A percentile compares a stretch with the other conserved stretches of the same genome.
phyloP scores from a whole-genome alignment of 495 filamentous ascomycete species.

The Aspergillus avenaceus region DNA sequence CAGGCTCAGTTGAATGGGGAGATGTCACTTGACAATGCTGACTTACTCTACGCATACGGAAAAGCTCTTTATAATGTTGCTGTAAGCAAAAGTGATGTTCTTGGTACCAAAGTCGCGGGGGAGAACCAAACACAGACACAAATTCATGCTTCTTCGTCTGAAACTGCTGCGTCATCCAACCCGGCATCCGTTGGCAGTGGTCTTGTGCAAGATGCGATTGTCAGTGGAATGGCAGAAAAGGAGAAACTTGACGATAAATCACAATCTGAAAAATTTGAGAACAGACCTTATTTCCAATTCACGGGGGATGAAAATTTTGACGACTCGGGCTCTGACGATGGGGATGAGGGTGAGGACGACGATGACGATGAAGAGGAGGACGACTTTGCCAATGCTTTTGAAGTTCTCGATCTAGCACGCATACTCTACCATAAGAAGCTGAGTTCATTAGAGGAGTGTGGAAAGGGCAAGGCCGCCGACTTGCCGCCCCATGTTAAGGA shows the following conservation, averaged over 20 bases:
- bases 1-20: conserved; percentile 92
- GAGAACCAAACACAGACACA: conserved; percentile 47
- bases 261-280: conserved; percentile 33
- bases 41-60: conserved; percentile 89
- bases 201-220: conserved; percentile 27
- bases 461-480: conserved; percentile 48
- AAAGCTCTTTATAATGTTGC: conserved; percentile 89
- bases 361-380: conserved; percentile 77
- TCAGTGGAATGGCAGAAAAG: conserved; percentile 19
- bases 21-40: conserved; percentile 81
- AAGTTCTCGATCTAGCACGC: conserved; percentile 86
- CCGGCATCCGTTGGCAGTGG: conserved; percentile 15
- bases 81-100: conserved; percentile 87
- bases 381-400: conserved; percentile 84
- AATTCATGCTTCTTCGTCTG: conserved; percentile 10
- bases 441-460: conserved; percentile 44
- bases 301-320: conserved; percentile 92
- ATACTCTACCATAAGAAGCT: conserved; percentile 66
- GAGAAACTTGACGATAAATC: conserved; percentile 37
- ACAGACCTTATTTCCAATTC: conserved; percentile 83
- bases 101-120: conserved; percentile 73
- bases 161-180: conserved; percentile 11
- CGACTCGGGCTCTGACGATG: conserved; percentile 67
- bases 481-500: conserved; percentile 51
- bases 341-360: conserved; percentile 37